These are phyloP conservation scores for Linum trigynum DNA, from an alignment of 345 rosid genomes.

Conservation along the genomic window DNA sequence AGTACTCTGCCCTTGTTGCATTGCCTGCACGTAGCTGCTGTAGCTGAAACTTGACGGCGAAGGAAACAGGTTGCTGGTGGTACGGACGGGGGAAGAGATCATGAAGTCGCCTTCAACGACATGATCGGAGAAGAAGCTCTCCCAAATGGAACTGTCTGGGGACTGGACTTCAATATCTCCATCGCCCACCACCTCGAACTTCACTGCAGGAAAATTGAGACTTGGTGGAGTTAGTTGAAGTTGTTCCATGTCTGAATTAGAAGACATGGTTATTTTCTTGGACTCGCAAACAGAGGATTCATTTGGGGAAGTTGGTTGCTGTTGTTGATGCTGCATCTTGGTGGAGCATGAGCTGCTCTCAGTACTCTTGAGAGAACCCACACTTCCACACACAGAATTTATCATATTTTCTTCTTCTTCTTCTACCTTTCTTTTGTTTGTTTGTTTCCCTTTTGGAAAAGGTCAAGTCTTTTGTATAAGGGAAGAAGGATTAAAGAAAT, in stretches of 20 bases:
- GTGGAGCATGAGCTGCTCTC: conserved; percentile 29
- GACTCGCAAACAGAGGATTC: conserved; percentile 22
- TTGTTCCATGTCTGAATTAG: conserved; percentile 33
- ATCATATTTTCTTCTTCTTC: conserved; percentile 16
- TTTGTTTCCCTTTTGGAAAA: background rate
- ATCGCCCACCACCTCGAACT: conserved; percentile 29
- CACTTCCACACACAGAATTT: conserved; percentile 32
- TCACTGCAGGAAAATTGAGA: conserved; percentile 38
- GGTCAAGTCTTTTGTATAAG: background rate
- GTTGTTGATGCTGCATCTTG: conserved; percentile 5
- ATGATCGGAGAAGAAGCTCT: conserved; percentile 47
- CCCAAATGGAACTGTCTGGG: conserved; percentile 47
- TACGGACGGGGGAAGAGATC: conserved; percentile 51
- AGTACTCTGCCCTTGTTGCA: conserved; percentile 29
- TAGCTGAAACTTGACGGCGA: conserved; percentile 21
- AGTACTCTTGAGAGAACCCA: conserved; percentile 28
- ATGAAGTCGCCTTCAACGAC: conserved; percentile 53
- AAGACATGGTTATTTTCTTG: conserved; percentile 16
- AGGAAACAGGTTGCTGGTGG: conserved; percentile 15
- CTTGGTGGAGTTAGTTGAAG: conserved; percentile 36
- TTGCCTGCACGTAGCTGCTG: conserved; percentile 18
- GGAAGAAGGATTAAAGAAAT: background rate
- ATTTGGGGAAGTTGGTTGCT: conserved; percentile 22
- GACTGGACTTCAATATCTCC: conserved; percentile 50
- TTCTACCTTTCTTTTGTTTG: background rate